Evolutionary conservation across 441 rosid species (phyloP).

Genomic region (Arabidopsis lyrata): DNA sequence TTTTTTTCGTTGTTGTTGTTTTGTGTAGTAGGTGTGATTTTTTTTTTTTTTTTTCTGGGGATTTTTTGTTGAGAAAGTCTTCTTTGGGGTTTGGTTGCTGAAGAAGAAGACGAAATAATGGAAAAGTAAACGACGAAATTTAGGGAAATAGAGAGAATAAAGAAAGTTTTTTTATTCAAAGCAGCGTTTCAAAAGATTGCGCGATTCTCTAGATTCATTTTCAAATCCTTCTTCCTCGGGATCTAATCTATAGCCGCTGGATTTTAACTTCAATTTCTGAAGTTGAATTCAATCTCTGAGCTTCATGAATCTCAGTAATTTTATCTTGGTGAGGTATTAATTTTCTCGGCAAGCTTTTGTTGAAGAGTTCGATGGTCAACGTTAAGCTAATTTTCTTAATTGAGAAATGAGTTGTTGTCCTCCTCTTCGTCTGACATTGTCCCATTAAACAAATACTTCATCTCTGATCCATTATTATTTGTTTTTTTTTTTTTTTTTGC

Average conservation of each 20-base stretch:
- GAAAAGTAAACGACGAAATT: conserved; percentile 16
- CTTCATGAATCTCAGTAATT: not conserved
- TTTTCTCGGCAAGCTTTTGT: conserved; percentile 35
- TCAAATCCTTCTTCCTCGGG: not conserved
- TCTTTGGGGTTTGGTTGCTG: conserved; percentile 14
- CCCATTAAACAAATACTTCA: conserved; percentile 26
- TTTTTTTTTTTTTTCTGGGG: not conserved
- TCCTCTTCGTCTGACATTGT: conserved; percentile 34
- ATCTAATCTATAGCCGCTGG: too few relatives aligned
- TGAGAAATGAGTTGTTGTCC: conserved; percentile 37
- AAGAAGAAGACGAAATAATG: conserved; percentile 17
- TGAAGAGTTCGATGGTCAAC: conserved; percentile 39
- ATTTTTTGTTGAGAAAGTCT: conserved; percentile 16
- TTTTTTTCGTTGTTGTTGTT: not conserved
- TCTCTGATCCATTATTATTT: conserved; percentile 33
- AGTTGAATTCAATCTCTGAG: not conserved
- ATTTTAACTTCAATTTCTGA: not conserved
- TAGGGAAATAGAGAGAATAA: not conserved
- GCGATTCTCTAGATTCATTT: conserved; percentile 29
- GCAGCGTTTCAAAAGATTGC: conserved; percentile 26
- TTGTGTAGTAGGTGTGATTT: conserved; percentile 23
- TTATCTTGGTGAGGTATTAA: not conserved
- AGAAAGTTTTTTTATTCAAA: conserved; percentile 14
- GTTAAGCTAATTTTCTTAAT: conserved; percentile 24
- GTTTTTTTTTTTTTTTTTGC: conserved; percentile 22